Percentiles rank a stretch among this genome's conserved stretches.
phyloP scores from a whole-genome alignment of 116 monocot genomes.

The Papilionanthe hybrid region DNA sequence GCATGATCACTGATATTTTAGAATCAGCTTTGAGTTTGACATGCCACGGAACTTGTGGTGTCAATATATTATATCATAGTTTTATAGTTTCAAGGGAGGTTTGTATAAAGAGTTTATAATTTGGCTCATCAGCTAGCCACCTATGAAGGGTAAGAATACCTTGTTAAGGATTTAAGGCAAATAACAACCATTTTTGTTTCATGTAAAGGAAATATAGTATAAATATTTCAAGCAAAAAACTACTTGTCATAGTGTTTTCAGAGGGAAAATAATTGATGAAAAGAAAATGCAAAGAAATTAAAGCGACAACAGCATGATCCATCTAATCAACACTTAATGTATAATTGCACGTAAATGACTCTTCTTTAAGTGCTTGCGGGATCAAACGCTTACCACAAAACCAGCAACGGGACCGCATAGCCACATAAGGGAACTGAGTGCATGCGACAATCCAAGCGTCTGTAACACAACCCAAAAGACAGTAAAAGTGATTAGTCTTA shows the following conservation, averaged over 20 bases:
- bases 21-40: neutral
- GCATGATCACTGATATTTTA: neutral
- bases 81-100: no score
- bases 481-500: neutral
- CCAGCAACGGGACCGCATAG: constrained; percentile 73
- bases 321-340: neutral
- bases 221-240: no score
- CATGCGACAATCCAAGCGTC: constrained; percentile 65
- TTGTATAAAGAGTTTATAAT: no score
- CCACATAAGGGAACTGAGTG: constrained; percentile 67
- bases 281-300: neutral
- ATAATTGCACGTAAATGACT: neutral
- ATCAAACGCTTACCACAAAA: constrained; percentile 46
- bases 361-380: neutral
- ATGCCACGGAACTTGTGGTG: neutral
- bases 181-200: neutral
- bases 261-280: neutral
- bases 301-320: neutral
- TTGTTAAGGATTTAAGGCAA: neutral
- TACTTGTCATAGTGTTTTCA: neutral
- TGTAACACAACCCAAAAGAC: constrained; percentile 7
- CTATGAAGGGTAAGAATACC: neutral
- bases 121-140: no score
- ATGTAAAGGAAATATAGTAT: neutral
- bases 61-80: neutral